Conservation (phyloP, 208 protist species). For the Wallacemonas sp. region DNA sequence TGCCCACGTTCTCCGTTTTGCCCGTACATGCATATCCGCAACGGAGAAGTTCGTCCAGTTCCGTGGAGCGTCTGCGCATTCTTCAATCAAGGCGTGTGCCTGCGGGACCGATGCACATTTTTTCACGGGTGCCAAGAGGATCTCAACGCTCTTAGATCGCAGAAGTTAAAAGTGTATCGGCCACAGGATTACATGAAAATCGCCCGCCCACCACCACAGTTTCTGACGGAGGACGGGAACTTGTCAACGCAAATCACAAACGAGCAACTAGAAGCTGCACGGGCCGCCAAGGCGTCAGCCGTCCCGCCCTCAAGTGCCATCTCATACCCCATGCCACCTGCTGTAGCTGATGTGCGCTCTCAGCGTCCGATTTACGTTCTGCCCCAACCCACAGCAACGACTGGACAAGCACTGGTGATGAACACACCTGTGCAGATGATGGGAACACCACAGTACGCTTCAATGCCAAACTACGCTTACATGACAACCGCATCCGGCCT, state of each 20-base stretch:
- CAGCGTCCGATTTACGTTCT: background rate
- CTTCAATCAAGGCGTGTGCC: slow-evolving; percentile 62
- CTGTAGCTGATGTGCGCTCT: no score
- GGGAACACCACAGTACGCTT: background rate
- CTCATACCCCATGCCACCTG: no score
- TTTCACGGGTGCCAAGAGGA: slow-evolving; percentile 73
- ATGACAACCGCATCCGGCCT: background rate
- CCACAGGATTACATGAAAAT: slow-evolving; percentile 80
- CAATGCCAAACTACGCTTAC: slow-evolving; percentile 9
- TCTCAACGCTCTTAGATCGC: slow-evolving; percentile 50
- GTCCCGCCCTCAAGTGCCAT: no score
- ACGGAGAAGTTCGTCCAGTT: slow-evolving; percentile 58
- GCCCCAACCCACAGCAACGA: background rate
- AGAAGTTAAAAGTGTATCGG: slow-evolving; percentile 39
- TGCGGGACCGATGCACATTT: slow-evolving; percentile 70
- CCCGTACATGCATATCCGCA: slow-evolving; percentile 75
- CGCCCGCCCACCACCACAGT: slow-evolving; percentile 47
- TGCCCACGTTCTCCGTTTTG: slow-evolving; percentile 49
- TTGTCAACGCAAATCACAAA: slow-evolving; percentile 22
- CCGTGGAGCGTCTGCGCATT: slow-evolving; percentile 70
- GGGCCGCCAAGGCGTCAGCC: no score
- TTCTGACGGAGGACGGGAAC: slow-evolving; percentile 31
- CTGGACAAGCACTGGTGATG: background rate
- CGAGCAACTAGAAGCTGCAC: background rate
- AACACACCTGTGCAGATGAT: slow-evolving; percentile 6